phyloP scores from a whole-genome alignment of 1,284 basidiomycete genomes.

The Microbotryomycetes sp. region DNA sequence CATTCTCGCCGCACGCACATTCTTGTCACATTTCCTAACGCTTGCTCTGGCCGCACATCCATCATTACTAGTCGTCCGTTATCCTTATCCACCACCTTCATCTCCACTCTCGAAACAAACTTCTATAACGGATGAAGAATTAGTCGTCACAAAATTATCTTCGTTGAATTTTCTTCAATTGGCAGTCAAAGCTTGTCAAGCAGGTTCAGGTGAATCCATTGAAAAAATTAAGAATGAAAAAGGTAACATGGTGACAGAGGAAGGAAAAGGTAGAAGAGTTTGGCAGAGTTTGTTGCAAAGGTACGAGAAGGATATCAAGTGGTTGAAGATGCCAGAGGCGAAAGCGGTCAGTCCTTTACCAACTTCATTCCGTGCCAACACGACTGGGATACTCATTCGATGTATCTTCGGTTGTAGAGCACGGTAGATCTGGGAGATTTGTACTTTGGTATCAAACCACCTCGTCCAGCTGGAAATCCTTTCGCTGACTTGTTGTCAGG shows the following conservation, averaged over 20 bases:
- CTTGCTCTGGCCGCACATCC: conserved; percentile 50
- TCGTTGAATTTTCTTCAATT: conserved; percentile 81
- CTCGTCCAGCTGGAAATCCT: conserved; percentile 65
- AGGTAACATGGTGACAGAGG: conserved; percentile 20
- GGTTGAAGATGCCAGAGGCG: conserved; percentile 59
- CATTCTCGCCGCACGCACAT: conserved; percentile 74
- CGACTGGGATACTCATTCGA: not conserved
- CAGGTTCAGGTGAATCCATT: conserved; percentile 55
- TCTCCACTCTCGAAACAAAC: conserved; percentile 30
- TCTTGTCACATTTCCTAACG: conserved; percentile 67
- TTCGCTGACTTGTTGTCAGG: conserved; percentile 47
- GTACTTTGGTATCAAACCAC: conserved; percentile 73
- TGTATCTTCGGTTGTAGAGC: conserved; percentile 43
- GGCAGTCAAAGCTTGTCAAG: conserved; percentile 72
- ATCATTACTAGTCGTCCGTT: conserved; percentile 47
- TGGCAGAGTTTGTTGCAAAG: conserved; percentile 28
- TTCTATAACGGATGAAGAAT: conserved; percentile 51
- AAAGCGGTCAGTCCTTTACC: conserved; percentile 54
- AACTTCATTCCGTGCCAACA: not conserved
- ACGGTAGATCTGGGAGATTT: conserved; percentile 54
- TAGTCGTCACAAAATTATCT: conserved; percentile 63
- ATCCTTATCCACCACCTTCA: conserved; percentile 38
- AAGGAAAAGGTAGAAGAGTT: conserved; percentile 27
- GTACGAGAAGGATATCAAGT: conserved; percentile 35
- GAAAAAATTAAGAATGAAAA: conserved; percentile 25